Evolutionary conservation across 768 basidiomycete species (phyloP).

Genomic region (Nidularia pulvinata): DNA sequence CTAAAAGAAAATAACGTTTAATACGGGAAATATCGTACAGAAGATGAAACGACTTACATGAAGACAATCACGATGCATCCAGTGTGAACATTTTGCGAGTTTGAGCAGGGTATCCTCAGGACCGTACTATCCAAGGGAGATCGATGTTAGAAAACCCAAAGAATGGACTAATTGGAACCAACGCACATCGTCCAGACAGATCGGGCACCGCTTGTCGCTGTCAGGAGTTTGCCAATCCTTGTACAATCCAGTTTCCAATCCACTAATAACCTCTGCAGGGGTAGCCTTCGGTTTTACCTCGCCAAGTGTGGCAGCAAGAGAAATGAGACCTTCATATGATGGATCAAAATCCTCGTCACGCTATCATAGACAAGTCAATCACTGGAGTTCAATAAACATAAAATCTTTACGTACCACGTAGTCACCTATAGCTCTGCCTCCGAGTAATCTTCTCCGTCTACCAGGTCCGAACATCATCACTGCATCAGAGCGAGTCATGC

Average conservation of each 20-base stretch:
- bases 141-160: constrained; percentile 4
- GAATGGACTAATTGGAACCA: neutral
- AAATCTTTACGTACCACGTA: constrained; percentile 45
- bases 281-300: constrained; percentile 70
- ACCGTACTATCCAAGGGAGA: constrained; percentile 49
- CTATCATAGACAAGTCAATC: constrained; percentile 28
- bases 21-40: neutral
- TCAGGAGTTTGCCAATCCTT: constrained; percentile 68
- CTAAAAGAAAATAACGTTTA: constrained; percentile 26
- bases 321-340: constrained; percentile 72
- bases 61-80: constrained; percentile 78
- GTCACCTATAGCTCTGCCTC: constrained; percentile 33
- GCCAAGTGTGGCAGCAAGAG: constrained; percentile 58
- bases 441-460: constrained; percentile 3
- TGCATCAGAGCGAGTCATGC: too few species aligned
- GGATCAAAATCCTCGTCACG: constrained; percentile 76
- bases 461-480: neutral
- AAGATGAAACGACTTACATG: constrained; percentile 42
- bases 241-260: constrained; percentile 60
- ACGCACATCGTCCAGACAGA: constrained; percentile 83
- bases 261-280: constrained; percentile 57
- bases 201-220: constrained; percentile 77
- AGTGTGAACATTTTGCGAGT: constrained; percentile 72
- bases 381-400: neutral
- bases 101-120: constrained; percentile 63